Evolutionary conservation across 2,329 filamentous ascomycete genomes (phyloP), one percentile per base, ranked within the genome.

Genomic region (Colletotrichum eleusines): DNA sequence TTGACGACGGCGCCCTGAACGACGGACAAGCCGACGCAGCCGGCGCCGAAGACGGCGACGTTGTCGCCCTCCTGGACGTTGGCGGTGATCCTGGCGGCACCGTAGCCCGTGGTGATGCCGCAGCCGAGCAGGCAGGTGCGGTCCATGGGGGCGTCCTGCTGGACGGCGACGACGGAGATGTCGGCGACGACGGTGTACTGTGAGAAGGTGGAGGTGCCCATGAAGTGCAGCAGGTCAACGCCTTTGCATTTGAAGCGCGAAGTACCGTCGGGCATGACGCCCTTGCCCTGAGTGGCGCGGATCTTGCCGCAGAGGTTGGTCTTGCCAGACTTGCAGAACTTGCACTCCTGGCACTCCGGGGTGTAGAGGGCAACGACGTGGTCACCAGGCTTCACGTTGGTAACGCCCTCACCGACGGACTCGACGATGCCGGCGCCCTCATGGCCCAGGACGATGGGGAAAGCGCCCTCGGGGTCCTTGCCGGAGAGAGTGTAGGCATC

Each of bases 321-420:
- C 91, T 99, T 99, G 85, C 95, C 96, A 51, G 95, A 98, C 84
- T 94, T 96, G 92, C 96, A 99, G 89, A 98, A 98, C 87, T 98
- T 98, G 91, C 96, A 99, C 83, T 98, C 95, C 76, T 90, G 88
- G 87, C 96, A 98, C 86, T 98, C 95, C 75, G 96, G 96, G 57
- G 95, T 98, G 87, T 97, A 97, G 73, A 97, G 92, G 77, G 93
- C 93, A 76, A 96, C 87, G 73, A 98, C 95, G 80, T 97, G 91
- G 86, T 98, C 95, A 75, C 95, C 95, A 61, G 90, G 89, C 88
- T 98, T 97, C 77, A 98, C 95, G 77, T 91, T 94, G 78, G 94
- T 97, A 78, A 98, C 95, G 73, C 94, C 95, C 84, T 98, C 95
- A 75, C 95, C 95, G 72, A 98, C 90, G 35, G 94, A 97, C 87